Evolutionary conservation across 805 yeast species (phyloP).

Genomic region (Monosporozyma aquatica): DNA sequence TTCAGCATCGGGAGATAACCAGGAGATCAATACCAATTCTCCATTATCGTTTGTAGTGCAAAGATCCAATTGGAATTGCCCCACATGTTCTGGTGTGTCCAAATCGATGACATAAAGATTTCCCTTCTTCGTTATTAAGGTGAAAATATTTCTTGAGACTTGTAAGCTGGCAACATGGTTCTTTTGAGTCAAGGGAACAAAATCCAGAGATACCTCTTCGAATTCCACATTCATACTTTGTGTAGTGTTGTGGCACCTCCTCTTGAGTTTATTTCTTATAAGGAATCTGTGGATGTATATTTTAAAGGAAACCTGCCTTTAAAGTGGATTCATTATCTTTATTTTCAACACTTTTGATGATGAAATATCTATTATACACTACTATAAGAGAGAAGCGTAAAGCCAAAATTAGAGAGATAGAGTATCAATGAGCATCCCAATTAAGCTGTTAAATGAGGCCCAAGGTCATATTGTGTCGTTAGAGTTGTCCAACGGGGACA

Average conservation of each 20-base stretch:
- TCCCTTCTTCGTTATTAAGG: slow-evolving; percentile 45
- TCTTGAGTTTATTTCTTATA: too few relatives aligned
- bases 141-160: slow-evolving; percentile 47
- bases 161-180: slow-evolving; percentile 38
- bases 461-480: slow-evolving; percentile 80
- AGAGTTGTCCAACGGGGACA: slow-evolving; percentile 77
- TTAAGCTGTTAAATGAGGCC: slow-evolving; percentile 78
- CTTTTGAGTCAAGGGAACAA: slow-evolving; percentile 31
- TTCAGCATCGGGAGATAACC: slow-evolving; percentile 20
- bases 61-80: slow-evolving; percentile 31
- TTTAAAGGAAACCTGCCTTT: too few relatives aligned
- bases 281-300: too few relatives aligned
- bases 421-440: slow-evolving; percentile 50
- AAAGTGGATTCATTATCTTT: too few relatives aligned
- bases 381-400: too few relatives aligned
- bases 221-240: slow-evolving; percentile 24
- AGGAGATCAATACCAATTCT: slow-evolving; percentile 18
- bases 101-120: slow-evolving; percentile 56
- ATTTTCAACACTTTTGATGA: too few relatives aligned
- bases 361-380: too few relatives aligned
- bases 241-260: too few relatives aligned
- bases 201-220: slow-evolving; percentile 40
- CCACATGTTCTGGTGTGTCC: slow-evolving; percentile 53
- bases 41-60: slow-evolving; percentile 8
- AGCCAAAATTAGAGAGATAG: too few relatives aligned